phyloP scores from a whole-genome alignment of 1,139 yeast species.

The Wickerhamomyces sp. region DNA sequence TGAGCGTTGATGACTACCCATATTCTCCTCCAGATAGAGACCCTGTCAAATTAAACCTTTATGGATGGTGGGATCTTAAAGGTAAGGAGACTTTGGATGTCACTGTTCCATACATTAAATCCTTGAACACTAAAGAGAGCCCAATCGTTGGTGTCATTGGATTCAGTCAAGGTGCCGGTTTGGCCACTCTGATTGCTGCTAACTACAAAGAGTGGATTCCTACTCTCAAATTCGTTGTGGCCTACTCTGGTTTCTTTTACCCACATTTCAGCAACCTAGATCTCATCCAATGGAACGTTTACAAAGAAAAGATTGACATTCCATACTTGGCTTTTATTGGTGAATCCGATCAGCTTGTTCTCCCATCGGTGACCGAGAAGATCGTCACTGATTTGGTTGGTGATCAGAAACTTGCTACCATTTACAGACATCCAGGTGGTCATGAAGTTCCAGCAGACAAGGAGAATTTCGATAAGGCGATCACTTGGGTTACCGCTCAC shows the following conservation, averaged over 20 bases:
- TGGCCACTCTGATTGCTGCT: constrained; percentile 1
- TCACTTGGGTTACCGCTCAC: constrained; percentile 3
- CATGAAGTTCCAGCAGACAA: constrained; percentile 7
- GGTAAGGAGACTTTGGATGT: not conserved
- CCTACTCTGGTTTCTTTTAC: constrained; percentile 5
- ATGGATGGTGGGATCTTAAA: constrained; percentile 3
- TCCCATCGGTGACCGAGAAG: constrained; percentile 2
- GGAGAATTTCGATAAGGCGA: not conserved
- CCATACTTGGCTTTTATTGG: constrained; percentile 9
- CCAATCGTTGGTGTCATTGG: constrained; percentile 4
- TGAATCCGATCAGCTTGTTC: constrained; percentile 2
- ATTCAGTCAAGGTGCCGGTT: constrained; percentile 4
- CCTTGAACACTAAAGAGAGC: not conserved
- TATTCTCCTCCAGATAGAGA: constrained; percentile 33
- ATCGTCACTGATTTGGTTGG: constrained; percentile 3
- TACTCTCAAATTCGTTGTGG: constrained; percentile 1
- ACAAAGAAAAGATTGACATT: constrained; percentile 4
- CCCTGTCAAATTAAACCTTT: constrained; percentile 17
- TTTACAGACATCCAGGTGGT: constrained; percentile 4
- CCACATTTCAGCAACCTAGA: constrained; percentile 1
- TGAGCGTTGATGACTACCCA: constrained; percentile 4
- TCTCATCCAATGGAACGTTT: not conserved
- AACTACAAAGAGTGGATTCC: constrained; percentile 3
- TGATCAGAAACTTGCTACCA: not conserved
- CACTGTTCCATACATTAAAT: not conserved